Conservation (phyloP, 1,284 basidiomycete species). For the Apiotrichum brassicae region DNA sequence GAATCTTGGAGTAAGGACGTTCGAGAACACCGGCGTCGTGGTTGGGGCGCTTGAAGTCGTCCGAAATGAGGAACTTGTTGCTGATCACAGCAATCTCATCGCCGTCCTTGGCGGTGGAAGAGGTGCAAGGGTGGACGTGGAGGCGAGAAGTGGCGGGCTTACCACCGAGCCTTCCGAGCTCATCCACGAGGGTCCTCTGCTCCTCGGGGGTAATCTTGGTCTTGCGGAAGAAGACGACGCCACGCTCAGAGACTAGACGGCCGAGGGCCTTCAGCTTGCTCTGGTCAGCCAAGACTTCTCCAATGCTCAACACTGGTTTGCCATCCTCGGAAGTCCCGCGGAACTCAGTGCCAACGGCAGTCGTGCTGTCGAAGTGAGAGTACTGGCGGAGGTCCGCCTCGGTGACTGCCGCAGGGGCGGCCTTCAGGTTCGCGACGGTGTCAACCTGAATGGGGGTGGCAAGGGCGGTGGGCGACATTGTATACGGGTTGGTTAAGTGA, state of each 20-base stretch:
- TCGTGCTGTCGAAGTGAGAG: constrained; percentile 31
- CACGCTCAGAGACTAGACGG: constrained; percentile 55
- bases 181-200: constrained; percentile 49
- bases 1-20: constrained; percentile 33
- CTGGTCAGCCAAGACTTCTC: constrained; percentile 22
- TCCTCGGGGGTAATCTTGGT: constrained; percentile 51
- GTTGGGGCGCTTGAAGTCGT: too few species aligned
- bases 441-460: background rate
- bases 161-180: constrained; percentile 54
- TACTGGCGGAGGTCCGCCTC: constrained; percentile 11
- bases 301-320: constrained; percentile 23
- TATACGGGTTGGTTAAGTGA: background rate
- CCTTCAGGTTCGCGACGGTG: background rate
- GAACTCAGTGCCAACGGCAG: constrained; percentile 44
- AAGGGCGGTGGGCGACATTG: constrained; percentile 11
- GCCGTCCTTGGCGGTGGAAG: constrained; percentile 47
- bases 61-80: constrained; percentile 31
- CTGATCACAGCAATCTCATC: constrained; percentile 54
- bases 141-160: constrained; percentile 54
- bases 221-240: constrained; percentile 62
- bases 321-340: constrained; percentile 11
- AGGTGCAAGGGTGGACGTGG: constrained; percentile 59
- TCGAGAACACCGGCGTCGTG: constrained; percentile 3
- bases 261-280: constrained; percentile 26
- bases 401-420: background rate